A percentile compares a stretch with the other conserved stretches of the same genome.
phyloP scores from a whole-genome alignment of 2,329 filamentous ascomycete genomes.

The Phoma herbarum region DNA sequence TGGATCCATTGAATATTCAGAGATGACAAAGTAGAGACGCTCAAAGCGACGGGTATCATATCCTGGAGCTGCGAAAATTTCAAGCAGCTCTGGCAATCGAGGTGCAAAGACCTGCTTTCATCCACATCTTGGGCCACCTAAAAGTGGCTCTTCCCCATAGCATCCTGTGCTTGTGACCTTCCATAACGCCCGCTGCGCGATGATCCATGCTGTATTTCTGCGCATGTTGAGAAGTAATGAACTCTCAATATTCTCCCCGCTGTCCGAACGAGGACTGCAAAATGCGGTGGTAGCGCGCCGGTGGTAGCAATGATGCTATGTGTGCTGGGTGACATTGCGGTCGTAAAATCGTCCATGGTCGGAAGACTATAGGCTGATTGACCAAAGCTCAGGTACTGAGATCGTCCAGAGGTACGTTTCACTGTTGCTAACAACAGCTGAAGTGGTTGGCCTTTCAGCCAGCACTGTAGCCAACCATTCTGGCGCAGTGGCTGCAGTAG shows the following conservation, averaged over 20 bases:
- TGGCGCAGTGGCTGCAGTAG: constrained; percentile 54
- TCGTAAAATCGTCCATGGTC: constrained; percentile 2
- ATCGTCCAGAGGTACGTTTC: not conserved
- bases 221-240: not conserved
- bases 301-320: constrained; percentile 17
- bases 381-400: not conserved
- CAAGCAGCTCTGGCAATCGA: constrained; percentile 4
- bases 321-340: constrained; percentile 2
- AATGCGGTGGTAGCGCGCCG: constrained; percentile 7
- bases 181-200: not conserved
- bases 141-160: not conserved
- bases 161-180: constrained; percentile 1
- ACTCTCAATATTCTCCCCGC: constrained; percentile 1
- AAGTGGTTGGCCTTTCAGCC: constrained; percentile 34
- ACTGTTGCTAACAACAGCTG: not conserved
- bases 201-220: constrained; percentile 3
- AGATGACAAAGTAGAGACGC: constrained; percentile 4
- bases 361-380: not conserved
- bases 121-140: constrained; percentile 5
- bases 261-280: not conserved
- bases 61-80: constrained; percentile 5
- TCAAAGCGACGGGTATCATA: constrained; percentile 20
- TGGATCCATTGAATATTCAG: not conserved
- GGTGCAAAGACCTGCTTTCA: constrained; percentile 11
- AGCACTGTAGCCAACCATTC: constrained; percentile 50